A percentile compares a stretch with the other conserved stretches of the same genome.
These are phyloP conservation scores for Aschersonia sp. DNA, from an alignment of 2,329 filamentous ascomycete genomes.

Conservation along the genomic window DNA sequence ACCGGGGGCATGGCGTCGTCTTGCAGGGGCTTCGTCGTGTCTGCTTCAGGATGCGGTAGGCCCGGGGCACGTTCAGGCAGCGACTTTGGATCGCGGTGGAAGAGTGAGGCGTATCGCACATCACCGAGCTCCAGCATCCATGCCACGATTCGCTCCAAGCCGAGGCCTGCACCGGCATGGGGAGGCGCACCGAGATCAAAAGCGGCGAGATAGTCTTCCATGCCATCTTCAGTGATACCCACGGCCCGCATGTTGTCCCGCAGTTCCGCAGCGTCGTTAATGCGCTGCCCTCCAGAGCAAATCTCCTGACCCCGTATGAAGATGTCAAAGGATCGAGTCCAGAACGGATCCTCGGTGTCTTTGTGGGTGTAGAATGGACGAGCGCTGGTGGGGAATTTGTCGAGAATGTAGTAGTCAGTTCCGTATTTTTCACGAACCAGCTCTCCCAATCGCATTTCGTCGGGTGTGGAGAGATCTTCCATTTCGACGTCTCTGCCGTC, in stretches of 20 bases:
- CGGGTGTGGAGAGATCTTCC: slow-evolving; percentile 72
- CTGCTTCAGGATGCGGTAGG: slow-evolving; percentile 76
- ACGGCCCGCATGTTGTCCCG: slow-evolving; percentile 60
- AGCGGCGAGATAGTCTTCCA: slow-evolving; percentile 81
- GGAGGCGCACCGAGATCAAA: slow-evolving; percentile 83
- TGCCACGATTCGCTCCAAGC: slow-evolving; percentile 77
- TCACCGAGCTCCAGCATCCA: slow-evolving; percentile 76
- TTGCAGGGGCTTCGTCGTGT: slow-evolving; percentile 42
- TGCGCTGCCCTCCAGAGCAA: slow-evolving; percentile 82
- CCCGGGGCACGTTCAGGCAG: slow-evolving; percentile 51
- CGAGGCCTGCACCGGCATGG: slow-evolving; percentile 81
- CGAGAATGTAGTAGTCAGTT: slow-evolving; percentile 86
- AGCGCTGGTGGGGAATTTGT: slow-evolving; percentile 77
- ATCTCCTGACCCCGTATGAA: slow-evolving; percentile 91
- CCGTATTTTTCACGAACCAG: slow-evolving; percentile 74
- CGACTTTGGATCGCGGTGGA: slow-evolving; percentile 78
- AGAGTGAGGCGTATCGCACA: slow-evolving; percentile 76
- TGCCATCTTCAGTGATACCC: slow-evolving; percentile 64
- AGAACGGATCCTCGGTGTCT: slow-evolving; percentile 53
- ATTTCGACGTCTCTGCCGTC: slow-evolving; percentile 61
- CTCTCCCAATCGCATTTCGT: slow-evolving; percentile 74
- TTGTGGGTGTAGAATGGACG: slow-evolving; percentile 88
- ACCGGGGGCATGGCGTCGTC: slow-evolving; percentile 52
- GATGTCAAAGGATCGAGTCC: slow-evolving; percentile 90
- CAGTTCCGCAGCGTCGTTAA: slow-evolving; percentile 65